A percentile compares a stretch with the other conserved stretches of the same genome.
These are phyloP conservation scores for Rhodotorula sp. DNA, from an alignment of 1,284 basidiomycete genomes.

Conservation along the genomic window DNA sequence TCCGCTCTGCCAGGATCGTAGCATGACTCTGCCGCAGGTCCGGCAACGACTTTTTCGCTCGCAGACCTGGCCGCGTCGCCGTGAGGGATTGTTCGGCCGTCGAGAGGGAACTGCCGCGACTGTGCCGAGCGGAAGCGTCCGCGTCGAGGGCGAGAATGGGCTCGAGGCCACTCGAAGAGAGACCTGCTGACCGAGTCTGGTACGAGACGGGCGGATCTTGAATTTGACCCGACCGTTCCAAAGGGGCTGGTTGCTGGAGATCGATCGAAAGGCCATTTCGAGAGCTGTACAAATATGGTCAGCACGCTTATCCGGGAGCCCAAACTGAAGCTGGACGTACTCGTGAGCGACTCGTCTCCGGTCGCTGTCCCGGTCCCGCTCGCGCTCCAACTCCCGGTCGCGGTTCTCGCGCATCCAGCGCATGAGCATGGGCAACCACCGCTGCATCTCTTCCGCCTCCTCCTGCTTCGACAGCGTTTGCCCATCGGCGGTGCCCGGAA, in stretches of 20 bases:
- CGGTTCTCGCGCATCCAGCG: conserved; percentile 56
- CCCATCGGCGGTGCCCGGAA: conserved; percentile 34
- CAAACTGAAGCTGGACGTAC: neutral
- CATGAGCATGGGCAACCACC: conserved; percentile 69
- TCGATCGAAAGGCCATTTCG: too few species aligned
- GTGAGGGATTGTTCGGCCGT: conserved; percentile 17
- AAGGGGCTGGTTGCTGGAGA: too few species aligned
- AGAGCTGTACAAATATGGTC: neutral
- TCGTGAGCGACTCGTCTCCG: conserved; percentile 5
- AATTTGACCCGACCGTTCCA: too few species aligned
- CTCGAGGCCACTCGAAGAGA: neutral
- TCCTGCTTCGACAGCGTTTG: conserved; percentile 47
- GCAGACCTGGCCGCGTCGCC: conserved; percentile 13
- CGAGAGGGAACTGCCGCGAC: conserved; percentile 62
- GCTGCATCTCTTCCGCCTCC: conserved; percentile 45
- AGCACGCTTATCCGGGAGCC: neutral
- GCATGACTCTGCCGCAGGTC: conserved; percentile 66
- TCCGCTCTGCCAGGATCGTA: conserved; percentile 46
- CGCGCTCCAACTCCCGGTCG: conserved; percentile 21
- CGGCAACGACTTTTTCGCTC: conserved; percentile 77
- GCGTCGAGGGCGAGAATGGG: neutral
- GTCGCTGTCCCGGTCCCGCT: conserved; percentile 14
- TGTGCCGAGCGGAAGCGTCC: conserved; percentile 52
- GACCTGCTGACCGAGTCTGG: too few species aligned
- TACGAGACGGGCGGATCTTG: too few species aligned